phyloP scores from a whole-genome alignment of 768 basidiomycete species.

The Russula lepida region DNA sequence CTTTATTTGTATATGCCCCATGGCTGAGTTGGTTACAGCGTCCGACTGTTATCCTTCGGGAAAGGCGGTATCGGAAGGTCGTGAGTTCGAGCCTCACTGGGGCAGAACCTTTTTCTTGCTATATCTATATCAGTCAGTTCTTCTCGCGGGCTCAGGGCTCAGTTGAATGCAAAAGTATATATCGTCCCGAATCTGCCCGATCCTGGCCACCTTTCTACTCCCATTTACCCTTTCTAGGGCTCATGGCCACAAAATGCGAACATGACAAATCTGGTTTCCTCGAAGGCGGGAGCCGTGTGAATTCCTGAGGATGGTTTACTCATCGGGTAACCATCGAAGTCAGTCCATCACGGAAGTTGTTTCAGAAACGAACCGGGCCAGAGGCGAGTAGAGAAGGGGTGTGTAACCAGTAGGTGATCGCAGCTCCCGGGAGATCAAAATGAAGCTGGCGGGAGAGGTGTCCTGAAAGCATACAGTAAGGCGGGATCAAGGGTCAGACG shows the following conservation, averaged over 20 bases:
- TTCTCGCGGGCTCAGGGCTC: no score
- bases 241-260: background rate
- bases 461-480: conserved; percentile 16
- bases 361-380: conserved; percentile 38
- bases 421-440: conserved; percentile 63
- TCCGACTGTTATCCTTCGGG: conserved; percentile 36
- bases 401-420: conserved; percentile 52
- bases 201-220: background rate
- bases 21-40: conserved; percentile 46
- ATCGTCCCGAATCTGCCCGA: background rate
- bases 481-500: background rate
- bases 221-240: background rate
- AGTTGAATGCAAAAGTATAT: background rate
- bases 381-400: conserved; percentile 49
- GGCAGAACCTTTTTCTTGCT: conserved; percentile 34
- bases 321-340: background rate
- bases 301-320: background rate
- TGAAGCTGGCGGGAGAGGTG: conserved; percentile 66
- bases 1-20: conserved; percentile 30
- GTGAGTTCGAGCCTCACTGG: conserved; percentile 48
- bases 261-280: background rate
- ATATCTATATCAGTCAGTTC: background rate
- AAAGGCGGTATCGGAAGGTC: conserved; percentile 36
- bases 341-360: background rate
- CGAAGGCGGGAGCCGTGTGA: background rate